Conservation (phyloP, 306 rosid genomes). For the Cucurbita moschata region DNA sequence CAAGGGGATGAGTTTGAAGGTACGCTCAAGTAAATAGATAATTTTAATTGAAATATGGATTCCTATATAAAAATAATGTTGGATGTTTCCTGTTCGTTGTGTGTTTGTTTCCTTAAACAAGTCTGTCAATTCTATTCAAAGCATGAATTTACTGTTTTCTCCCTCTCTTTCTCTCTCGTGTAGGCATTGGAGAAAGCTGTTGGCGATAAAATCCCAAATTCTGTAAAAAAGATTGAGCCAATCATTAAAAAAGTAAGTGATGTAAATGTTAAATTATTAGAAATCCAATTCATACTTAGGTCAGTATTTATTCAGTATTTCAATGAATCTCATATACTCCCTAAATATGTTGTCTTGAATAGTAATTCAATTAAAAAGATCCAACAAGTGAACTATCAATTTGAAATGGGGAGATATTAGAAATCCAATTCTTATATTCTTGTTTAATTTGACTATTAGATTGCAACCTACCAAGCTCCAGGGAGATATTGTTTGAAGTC, state of each 20-base stretch:
- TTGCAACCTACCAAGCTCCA: constrained; percentile 64
- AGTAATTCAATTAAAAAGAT: background rate
- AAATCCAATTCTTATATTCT: constrained; percentile 12
- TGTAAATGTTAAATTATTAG: constrained; percentile 6
- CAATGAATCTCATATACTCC: background rate
- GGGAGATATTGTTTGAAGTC: constrained; percentile 65
- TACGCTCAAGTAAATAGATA: constrained; percentile 7
- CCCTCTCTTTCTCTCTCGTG: constrained; percentile 9
- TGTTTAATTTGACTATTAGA: constrained; percentile 40
- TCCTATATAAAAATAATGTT: background rate
- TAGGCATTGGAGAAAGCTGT: constrained; percentile 82
- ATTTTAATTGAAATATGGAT: background rate
- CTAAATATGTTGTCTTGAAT: background rate
- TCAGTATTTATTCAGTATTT: background rate
- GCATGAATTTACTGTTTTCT: background rate
- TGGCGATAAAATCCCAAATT: constrained; percentile 55
- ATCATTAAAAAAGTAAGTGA: constrained; percentile 60
- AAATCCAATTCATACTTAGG: background rate
- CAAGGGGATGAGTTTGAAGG: constrained; percentile 72
- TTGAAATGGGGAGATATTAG: background rate
- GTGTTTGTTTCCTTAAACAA: background rate
- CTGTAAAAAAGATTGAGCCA: constrained; percentile 55
- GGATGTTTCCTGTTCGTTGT: background rate
- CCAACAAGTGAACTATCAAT: background rate
- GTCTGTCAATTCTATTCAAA: background rate